Evolutionary conservation across 306 rosid species (phyloP), one percentile per base, ranked within the genome.

Genomic region (Pyrus communis): DNA sequence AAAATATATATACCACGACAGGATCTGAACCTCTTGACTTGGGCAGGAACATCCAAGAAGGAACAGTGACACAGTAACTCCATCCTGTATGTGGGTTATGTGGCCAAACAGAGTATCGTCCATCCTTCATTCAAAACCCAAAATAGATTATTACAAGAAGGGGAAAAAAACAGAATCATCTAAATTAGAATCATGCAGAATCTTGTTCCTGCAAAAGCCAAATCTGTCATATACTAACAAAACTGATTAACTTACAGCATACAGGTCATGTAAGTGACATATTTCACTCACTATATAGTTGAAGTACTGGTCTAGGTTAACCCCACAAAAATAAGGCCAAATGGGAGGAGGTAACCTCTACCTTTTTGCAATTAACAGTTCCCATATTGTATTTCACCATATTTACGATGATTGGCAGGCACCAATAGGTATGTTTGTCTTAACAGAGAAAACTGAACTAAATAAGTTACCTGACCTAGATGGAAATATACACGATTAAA

Each of bases 61-160:
- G 96, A 84, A 95, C 65, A 0, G 90, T 84, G 49, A 89, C 82
- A 60, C 90, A 89, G 78, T 90, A 95, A 76, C 91, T 88, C 98
- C 98, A 95, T 80, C 85, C 89, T 21, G 81, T 67, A 27, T 62
- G 90, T 35, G 95, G 85, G 85, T 88, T 86, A 70, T 85, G 90
- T 1, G 96, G 96, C 98, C 97, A 90, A 75, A 85, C 71, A 30
- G 96, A 83, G 73, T 83, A 72, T 58, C 84, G 85, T 25, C 97
- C 98, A 14, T 84, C 88, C 96, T 88, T 69, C 76, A 82, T 77
- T 70, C 64, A 52, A 76, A 71, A 59, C 35, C 22, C 38, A 31
- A n/a, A 21, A 35, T 31, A 18, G 74, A 75, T 57, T 45, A 63
- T 70, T 42, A 33, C 30, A 62, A 17, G 66, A 3, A 59, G 65